Evolutionary conservation across 345 rosid species (phyloP), one percentile per base, ranked within the genome.

Genomic region (Murraya koenigii): DNA sequence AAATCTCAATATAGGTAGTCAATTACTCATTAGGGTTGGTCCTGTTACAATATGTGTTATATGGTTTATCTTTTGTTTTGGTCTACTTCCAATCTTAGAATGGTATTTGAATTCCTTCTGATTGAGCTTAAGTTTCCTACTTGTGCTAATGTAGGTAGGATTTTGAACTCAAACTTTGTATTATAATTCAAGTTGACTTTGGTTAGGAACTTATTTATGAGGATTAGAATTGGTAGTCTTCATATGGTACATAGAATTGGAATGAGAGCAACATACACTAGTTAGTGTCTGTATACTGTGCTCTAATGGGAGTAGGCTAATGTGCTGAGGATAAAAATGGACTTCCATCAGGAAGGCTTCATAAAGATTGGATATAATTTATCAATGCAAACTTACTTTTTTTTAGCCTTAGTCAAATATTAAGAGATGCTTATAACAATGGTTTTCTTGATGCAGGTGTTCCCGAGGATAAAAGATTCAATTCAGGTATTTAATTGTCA

Each of bases 401-500:
- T 39, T 60, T 44, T 76, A 70, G 59, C 35, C 64, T 30, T 54
- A 6, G 70, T 77, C 38, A 38, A 73, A 39, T 56, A 56, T 30
- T 9, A 55, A 35, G 58, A 74, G 64, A 61, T 74, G 69, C 49
- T 74, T 41, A 66, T 77, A 35, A 61, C 61, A 44, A 78, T 75
- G 69, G 41, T 76, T 84, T 81, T 86, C 72, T 75, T 80, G 41
- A 67, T 84, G 88, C 89, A 93, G 99, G 94, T 95, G 38, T 95
- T 92, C 78, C 98, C 99, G 59, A 95, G 92, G 87, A 90, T 95
- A 64, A 93, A 93, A 80, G 99, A 93, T 81, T 89, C 97, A 17
- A 72, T 84, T 79, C 91, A 93, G 97, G 98, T 93, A 86, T 66
- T 54, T 77, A 2, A 52, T 38, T 67, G 59, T 77, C 33, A 23